Base-by-base conservation (phyloP, 2,329 filamentous ascomycete genomes). In the Fusarium sp. region DNA sequence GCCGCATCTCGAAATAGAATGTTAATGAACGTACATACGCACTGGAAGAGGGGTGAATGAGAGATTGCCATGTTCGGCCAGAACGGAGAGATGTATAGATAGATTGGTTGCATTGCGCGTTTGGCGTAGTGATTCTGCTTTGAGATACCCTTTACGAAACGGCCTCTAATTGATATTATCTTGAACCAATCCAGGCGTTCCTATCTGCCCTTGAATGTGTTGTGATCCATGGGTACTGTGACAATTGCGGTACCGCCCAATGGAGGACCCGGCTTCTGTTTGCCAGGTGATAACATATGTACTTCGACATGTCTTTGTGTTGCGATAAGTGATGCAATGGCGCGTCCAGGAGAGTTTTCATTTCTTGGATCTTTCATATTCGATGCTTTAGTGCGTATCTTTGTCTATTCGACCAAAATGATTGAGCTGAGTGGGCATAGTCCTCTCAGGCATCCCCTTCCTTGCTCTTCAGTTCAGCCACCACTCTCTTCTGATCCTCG, bases 401-500 rank as follows among this genome's bases (percentile, higher is more conserved):
- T 37, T 11, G n/a, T 1, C 12, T 18, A 3, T 18, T 30, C 31
- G 26, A 52, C 16, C 16, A 37, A 28, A 20, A 42, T 47, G 18
- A 20, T 34, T 49, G 36, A 46, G 16, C 18, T 52, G 30, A 28
- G n/a, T 13, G 11, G 41, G 23, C 16, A 13, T 15, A 18, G 26
- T 16, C 38, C 34, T 31, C 34, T 72, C 37, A 73, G 16, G 58
- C 64, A 51, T 70, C 40, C 6, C 53, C 49, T 50, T 66, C 59
- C 38, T 68, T 65, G 49, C 45, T 20, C 57, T 67, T 67, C 10
- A 65, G 55, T 37, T 49, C 62, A 57, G 55, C 45, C 10, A 73
- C 57, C 37, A 75, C 66, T 23, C 77, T 72, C 40, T 72, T 71
- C 74, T 82, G 78, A 41, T 84, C 81, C 13, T 74, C 67, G 1